Conservation (phyloP, 176 grass and related monocot genomes). For the Lolium multiflorum region DNA sequence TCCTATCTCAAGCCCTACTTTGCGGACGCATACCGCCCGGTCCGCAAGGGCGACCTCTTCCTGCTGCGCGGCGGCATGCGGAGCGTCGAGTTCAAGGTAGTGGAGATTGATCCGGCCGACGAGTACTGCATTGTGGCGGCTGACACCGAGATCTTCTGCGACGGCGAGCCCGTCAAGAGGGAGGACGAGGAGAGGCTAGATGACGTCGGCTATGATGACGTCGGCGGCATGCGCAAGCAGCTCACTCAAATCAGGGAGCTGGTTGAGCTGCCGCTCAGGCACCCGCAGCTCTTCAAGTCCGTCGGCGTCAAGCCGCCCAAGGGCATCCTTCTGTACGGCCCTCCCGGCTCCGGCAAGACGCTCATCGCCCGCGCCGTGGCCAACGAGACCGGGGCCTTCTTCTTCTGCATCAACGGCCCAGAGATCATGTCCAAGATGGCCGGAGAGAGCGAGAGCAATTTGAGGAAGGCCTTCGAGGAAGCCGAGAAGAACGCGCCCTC, state of each 20-base stretch:
- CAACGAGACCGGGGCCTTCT: conserved; percentile 63
- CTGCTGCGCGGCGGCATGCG: conserved; percentile 60
- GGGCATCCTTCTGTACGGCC: conserved; percentile 57
- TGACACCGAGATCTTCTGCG: conserved; percentile 56
- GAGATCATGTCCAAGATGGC: conserved; percentile 73
- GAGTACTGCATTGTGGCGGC: conserved; percentile 54
- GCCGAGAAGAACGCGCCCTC: conserved; percentile 67
- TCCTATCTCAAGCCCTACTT: conserved; percentile 69
- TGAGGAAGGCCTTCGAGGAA: conserved; percentile 65
- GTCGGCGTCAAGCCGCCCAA: conserved; percentile 71
- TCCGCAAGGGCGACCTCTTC: conserved; percentile 66
- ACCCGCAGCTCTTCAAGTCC: conserved; percentile 60
- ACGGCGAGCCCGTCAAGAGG: conserved; percentile 54
- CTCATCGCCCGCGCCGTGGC: conserved; percentile 61
- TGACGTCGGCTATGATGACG: conserved; percentile 64
- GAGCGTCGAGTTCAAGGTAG: conserved; percentile 65
- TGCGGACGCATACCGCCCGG: conserved; percentile 57
- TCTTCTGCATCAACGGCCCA: conserved; percentile 63
- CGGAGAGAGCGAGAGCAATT: conserved; percentile 62
- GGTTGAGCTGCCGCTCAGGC: conserved; percentile 58
- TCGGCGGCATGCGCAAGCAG: conserved; percentile 65
- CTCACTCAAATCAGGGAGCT: conserved; percentile 64
- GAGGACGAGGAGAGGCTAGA: conserved; percentile 66
- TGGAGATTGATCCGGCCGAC: conserved; percentile 47
- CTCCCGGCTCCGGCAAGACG: conserved; percentile 62